Evolutionary conservation across 2,329 filamentous ascomycete genomes (phyloP).

Genomic region (Thielaviopsis cerberus): DNA sequence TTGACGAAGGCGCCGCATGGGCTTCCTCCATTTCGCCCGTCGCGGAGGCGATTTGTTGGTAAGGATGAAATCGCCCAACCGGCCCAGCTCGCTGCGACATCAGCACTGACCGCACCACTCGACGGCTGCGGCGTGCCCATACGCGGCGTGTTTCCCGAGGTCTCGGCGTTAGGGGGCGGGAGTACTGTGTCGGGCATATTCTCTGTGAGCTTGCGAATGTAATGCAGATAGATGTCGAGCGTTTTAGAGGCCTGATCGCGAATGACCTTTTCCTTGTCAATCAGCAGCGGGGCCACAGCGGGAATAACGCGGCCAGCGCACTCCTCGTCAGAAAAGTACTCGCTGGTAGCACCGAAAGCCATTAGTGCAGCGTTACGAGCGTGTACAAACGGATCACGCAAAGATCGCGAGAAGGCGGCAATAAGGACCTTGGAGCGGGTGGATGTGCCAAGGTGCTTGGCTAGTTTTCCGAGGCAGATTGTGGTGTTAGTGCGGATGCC

Average conservation of each 20-base stretch:
- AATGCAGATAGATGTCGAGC: conserved; percentile 66
- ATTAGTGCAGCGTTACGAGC: conserved; percentile 77
- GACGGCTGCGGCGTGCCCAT: conserved; percentile 58
- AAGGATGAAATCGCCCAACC: conserved; percentile 98
- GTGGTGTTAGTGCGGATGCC: conserved; percentile 96
- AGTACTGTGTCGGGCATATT: conserved; percentile 65
- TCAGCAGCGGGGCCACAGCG: conserved; percentile 60
- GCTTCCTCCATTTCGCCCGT: conserved; percentile 65
- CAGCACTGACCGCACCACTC: conserved; percentile 13
- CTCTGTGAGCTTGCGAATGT: conserved; percentile 59
- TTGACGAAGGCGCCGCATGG: conserved; percentile 16
- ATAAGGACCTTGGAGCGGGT: conserved; percentile 78
- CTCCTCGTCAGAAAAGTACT: conserved; percentile 79
- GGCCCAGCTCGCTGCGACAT: conserved; percentile 51
- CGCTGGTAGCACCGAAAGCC: conserved; percentile 67
- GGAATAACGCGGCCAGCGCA: conserved; percentile 71
- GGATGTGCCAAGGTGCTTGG: conserved; percentile 62
- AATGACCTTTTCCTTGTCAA: conserved; percentile 91
- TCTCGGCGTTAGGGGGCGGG: conserved; percentile 41
- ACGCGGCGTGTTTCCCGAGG: conserved; percentile 39
- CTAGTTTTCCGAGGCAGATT: conserved; percentile 91
- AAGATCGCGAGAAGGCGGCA: conserved; percentile 74
- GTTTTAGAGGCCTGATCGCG: conserved; percentile 84
- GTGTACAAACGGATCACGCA: conserved; percentile 87
- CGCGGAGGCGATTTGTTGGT: conserved; percentile 80